A percentile compares a stretch with the other conserved stretches of the same genome.
These are phyloP conservation scores for Beta corolliflora DNA, from an alignment of 179 eudicot species.

Conservation along the genomic window DNA sequence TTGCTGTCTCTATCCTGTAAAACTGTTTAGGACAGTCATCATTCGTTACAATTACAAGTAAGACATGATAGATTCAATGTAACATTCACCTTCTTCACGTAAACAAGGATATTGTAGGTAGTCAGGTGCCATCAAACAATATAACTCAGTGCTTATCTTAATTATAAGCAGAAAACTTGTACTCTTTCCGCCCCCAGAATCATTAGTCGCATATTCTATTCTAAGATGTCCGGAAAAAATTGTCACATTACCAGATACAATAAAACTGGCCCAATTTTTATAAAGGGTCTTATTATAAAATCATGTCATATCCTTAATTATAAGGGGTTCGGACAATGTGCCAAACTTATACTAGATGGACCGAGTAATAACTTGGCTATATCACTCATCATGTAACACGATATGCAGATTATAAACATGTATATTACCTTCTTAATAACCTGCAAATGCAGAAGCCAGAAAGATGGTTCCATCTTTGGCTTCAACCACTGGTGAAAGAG, in stretches of 20 bases:
- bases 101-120: neutral
- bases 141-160: neutral
- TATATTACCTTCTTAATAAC: conserved; percentile 73
- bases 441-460: conserved; percentile 81
- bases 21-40: conserved; percentile 41
- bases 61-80: neutral
- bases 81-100: neutral
- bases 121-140: neutral
- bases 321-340: neutral
- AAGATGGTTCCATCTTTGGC: conserved; percentile 68
- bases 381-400: too few relatives aligned
- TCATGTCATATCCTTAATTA: neutral
- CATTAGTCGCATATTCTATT: too few relatives aligned
- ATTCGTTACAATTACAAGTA: neutral
- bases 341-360: neutral
- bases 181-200: too few relatives aligned
- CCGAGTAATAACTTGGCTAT: too few relatives aligned
- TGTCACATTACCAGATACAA: too few relatives aligned
- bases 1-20: conserved; percentile 83
- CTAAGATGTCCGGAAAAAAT: too few relatives aligned
- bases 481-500: conserved; percentile 50
- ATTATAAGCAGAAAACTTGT: too few relatives aligned
- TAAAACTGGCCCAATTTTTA: too few relatives aligned
- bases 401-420: too few relatives aligned
- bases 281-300: too few relatives aligned